Evolutionary conservation across 2,329 filamentous ascomycete species (phyloP), one percentile per base, ranked within the genome.

Genomic region (Stachybotrys chlorohalonatus): DNA sequence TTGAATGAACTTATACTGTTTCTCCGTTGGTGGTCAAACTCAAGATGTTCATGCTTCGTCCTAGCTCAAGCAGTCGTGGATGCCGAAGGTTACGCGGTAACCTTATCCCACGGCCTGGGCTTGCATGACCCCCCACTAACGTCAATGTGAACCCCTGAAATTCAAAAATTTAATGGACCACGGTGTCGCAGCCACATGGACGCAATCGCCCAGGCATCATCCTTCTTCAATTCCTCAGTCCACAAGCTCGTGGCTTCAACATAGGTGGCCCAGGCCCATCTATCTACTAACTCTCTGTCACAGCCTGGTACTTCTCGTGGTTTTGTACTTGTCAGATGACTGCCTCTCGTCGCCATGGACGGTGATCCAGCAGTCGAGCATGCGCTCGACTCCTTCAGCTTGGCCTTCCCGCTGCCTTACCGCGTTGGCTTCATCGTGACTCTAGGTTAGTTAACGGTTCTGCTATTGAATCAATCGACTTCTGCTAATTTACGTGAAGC

Each of bases 401-500:
- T 89, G 67, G 79, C 88, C 59, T 86, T 97, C 61, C 94, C 93
- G 53, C 78, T 97, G 57, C 93, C 94, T 48, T 96, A 93, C 70
- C 86, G 93, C 61, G 84, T 96, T 56, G 90, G 90, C 57, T 82
- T 95, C 62, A 87, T 96, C 63, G 75, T 94, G 59, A 87, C 95
- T 53, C 75, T 95, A 59, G 93, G 91, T 95, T 77, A 59, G 79
- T 64, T 36, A 50, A 57, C 42, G 16, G 32, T 31, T n/a, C 31
- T 17, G 52, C 11, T 47, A 16, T n/a, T 6, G 51, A 24, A 9
- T 16, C 31, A 52, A 24, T 55, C 57, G 31, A 61, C 49, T 7
- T 8, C 52, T 45, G 36, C 56, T 59, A 51, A 59, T 54, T 46
- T 42, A n/a, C 32, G n/a, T n/a, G n/a, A 17, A 95, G 91, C 90